Conservation (phyloP, 2,329 filamentous ascomycete genomes). For the Alternaria sp. region DNA sequence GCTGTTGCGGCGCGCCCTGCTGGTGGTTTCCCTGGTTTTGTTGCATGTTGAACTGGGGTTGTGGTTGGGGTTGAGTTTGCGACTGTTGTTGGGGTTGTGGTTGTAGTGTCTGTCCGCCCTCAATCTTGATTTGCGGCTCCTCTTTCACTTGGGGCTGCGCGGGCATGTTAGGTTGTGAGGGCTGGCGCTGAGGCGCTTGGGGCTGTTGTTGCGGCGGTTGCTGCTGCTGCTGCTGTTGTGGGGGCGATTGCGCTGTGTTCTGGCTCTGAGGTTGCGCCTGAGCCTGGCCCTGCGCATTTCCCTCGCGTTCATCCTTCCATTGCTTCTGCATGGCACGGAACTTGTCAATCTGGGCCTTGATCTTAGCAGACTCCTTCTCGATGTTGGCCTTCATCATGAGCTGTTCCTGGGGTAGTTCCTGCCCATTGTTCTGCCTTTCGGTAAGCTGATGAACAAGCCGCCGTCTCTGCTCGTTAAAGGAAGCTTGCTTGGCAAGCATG, state of each 20-base stretch:
- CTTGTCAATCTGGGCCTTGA: conserved; percentile 43
- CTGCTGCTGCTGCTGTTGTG: conserved; percentile 35
- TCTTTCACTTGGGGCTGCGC: conserved; percentile 39
- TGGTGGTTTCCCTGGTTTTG: conserved; percentile 27
- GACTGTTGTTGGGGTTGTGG: conserved; percentile 29
- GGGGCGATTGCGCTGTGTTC: conserved; percentile 32
- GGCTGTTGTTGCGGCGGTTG: conserved; percentile 28
- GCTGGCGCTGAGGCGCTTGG: conserved; percentile 40
- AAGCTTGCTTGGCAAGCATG: conserved; percentile 42
- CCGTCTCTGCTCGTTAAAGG: conserved; percentile 32
- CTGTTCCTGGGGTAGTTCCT: conserved; percentile 43
- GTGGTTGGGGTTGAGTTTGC: conserved; percentile 15
- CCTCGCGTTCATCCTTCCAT: conserved; percentile 42
- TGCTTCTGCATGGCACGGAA: conserved; percentile 44
- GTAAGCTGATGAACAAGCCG: conserved; percentile 38
- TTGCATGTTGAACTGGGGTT: conserved; percentile 33
- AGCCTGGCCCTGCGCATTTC: conserved; percentile 44
- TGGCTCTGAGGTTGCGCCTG: conserved; percentile 24
- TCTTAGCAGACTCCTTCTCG: conserved; percentile 38
- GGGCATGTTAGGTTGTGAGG: conserved; percentile 34
- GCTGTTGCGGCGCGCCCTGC: conserved; percentile 28
- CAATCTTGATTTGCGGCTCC: conserved; percentile 46
- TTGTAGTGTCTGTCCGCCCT: conserved; percentile 35
- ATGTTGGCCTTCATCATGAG: conserved; percentile 32
- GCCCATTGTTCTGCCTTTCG: conserved; percentile 38